Percentiles rank a stretch among this genome's conserved stretches.
These are phyloP conservation scores for Closterium sp. DNA, from an alignment of 139 green algal species.

Conservation along the genomic window DNA sequence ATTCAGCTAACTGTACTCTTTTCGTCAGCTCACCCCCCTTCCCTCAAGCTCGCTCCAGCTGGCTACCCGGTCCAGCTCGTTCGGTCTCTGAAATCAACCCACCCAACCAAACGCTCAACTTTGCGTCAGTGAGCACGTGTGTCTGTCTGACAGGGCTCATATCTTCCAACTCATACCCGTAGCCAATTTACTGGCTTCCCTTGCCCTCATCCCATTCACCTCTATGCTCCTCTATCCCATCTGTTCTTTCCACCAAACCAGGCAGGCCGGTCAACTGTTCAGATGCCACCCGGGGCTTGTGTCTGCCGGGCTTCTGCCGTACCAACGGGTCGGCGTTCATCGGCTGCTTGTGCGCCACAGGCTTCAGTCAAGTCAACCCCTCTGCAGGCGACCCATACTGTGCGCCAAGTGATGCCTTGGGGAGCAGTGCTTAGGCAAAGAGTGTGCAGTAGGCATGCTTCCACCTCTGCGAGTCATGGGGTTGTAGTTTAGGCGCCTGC, in stretches of 20 bases:
- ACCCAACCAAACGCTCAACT: too few relatives aligned
- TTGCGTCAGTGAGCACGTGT: too few relatives aligned
- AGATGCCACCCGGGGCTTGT: neutral
- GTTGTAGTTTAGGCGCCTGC: too few relatives aligned
- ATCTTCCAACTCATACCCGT: neutral
- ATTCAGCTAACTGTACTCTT: too few relatives aligned
- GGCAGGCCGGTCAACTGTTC: neutral
- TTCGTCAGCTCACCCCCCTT: too few relatives aligned
- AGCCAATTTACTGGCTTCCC: neutral
- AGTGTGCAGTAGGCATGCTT: too few relatives aligned
- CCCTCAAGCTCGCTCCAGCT: too few relatives aligned
- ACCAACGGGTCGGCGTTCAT: neutral
- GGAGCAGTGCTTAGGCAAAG: too few relatives aligned
- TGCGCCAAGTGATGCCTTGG: neutral
- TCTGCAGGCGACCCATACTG: neutral
- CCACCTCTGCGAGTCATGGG: too few relatives aligned
- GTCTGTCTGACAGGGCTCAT: too few relatives aligned
- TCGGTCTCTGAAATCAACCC: too few relatives aligned
- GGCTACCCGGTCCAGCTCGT: too few relatives aligned
- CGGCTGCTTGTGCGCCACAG: neutral
- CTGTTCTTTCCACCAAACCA: neutral
- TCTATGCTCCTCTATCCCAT: neutral
- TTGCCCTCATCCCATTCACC: neutral
- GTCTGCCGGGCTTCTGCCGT: neutral
- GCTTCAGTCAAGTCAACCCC: neutral